Evolutionary conservation across 2,329 filamentous ascomycete genomes (phyloP).

Genomic region (Ceratocystis smalleyi): DNA sequence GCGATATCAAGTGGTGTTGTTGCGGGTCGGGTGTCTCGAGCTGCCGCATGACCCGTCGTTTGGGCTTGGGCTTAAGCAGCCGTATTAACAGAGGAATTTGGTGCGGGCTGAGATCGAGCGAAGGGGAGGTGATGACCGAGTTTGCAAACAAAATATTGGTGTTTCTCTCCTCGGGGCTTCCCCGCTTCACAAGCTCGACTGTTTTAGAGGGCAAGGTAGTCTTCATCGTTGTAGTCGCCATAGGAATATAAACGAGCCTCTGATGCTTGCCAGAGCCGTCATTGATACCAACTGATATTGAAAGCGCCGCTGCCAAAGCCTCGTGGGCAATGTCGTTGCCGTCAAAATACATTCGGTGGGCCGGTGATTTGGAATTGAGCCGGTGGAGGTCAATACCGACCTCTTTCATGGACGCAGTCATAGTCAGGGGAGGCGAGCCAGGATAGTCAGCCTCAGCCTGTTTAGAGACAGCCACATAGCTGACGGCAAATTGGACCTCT

Average conservation of each 20-base stretch:
- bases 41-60: slow-evolving; percentile 1
- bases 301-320: slow-evolving; percentile 78
- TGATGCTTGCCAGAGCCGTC: slow-evolving; percentile 77
- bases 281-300: slow-evolving; percentile 80
- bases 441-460: slow-evolving; percentile 54
- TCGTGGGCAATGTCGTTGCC: slow-evolving; percentile 87
- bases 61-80: slow-evolving; percentile 44
- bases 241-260: slow-evolving; percentile 80
- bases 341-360: slow-evolving; percentile 97
- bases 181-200: slow-evolving; percentile 59
- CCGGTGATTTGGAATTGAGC: slow-evolving; percentile 79
- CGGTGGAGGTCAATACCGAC: slow-evolving; percentile 84
- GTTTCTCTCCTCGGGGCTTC: slow-evolving; percentile 67
- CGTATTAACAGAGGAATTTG: slow-evolving; percentile 76
- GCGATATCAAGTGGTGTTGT: slow-evolving; percentile 58
- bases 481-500: slow-evolving; percentile 88
- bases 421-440: slow-evolving; percentile 59
- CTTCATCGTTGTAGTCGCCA: slow-evolving; percentile 89
- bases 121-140: slow-evolving; percentile 88
- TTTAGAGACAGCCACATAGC: slow-evolving; percentile 76
- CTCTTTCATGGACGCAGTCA: slow-evolving; percentile 73
- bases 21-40: slow-evolving; percentile 21
- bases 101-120: slow-evolving; percentile 79
- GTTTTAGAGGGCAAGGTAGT: slow-evolving; percentile 92
- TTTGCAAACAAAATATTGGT: slow-evolving; percentile 95